These are phyloP conservation scores for Malassezia japonica DNA, from an alignment of 1,284 basidiomycete species.

Conservation along the genomic window DNA sequence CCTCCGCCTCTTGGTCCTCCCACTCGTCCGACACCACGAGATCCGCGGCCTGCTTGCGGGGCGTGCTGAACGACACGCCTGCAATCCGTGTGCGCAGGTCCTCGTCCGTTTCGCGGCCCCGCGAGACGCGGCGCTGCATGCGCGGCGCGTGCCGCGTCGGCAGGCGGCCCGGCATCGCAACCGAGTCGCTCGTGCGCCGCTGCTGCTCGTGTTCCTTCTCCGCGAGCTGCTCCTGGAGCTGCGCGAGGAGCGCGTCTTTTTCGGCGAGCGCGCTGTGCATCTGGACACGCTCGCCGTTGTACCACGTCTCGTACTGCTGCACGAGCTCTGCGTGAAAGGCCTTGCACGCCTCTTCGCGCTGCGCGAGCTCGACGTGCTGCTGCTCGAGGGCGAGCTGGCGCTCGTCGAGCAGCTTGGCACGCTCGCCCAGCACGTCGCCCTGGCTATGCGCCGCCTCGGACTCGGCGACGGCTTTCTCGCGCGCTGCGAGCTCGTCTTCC, in stretches of 20 bases:
- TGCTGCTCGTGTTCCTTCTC: background rate
- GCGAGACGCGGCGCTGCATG: background rate
- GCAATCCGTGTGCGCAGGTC: background rate
- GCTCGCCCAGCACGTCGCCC: no score
- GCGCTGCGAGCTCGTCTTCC: conserved; percentile 6
- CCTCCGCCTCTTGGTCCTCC: conserved; percentile 9
- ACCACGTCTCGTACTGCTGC: conserved; percentile 1
- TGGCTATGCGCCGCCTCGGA: no score
- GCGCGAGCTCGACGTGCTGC: conserved; percentile 2
- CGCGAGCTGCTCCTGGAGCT: background rate
- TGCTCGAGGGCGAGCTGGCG: conserved; percentile 3
- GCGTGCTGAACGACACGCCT: background rate
- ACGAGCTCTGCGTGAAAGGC: conserved; percentile 1
- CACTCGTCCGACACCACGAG: conserved; percentile 3
- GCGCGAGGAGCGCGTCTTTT: conserved; percentile 6
- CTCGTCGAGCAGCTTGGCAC: background rate
- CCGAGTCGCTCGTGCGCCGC: background rate
- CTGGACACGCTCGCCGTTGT: conserved; percentile 2
- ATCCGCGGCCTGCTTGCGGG: background rate
- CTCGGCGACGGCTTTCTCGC: no score
- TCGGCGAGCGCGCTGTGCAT: conserved; percentile 4
- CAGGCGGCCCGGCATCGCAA: background rate
- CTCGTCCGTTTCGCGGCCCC: background rate
- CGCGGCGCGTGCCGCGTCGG: background rate
- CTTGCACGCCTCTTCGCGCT: conserved; percentile 2